Evolutionary conservation across 768 basidiomycete species (phyloP).

Genomic region (Pulveroboletus frians): DNA sequence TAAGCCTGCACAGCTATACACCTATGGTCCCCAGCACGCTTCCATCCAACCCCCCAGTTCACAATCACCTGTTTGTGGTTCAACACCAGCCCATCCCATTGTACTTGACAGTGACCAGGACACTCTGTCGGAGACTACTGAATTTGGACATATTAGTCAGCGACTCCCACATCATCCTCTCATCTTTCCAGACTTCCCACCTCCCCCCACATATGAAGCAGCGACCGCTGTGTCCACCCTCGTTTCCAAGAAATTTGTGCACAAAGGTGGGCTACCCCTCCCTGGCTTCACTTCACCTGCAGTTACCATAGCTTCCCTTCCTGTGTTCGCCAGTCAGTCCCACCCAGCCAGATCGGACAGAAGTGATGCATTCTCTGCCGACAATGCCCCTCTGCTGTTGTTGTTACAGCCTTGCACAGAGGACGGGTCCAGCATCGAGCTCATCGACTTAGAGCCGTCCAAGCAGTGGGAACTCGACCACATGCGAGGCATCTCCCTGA

Average conservation of each 20-base stretch:
- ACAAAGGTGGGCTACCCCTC: conserved; percentile 24
- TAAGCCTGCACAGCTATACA: conserved; percentile 41
- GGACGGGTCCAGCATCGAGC: conserved; percentile 47
- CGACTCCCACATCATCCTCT: too few species aligned
- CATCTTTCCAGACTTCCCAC: conserved; percentile 54
- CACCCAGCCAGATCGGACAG: conserved; percentile 17
- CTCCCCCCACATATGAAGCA: conserved; percentile 69
- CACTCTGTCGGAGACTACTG: too few species aligned
- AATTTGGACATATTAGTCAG: too few species aligned
- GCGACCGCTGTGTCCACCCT: conserved; percentile 40
- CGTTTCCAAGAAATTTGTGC: conserved; percentile 37
- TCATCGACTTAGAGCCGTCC: conserved; percentile 45
- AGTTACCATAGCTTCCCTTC: conserved; percentile 24
- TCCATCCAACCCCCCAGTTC: conserved; percentile 33
- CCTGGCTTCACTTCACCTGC: conserved; percentile 23
- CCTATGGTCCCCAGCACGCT: conserved; percentile 1
- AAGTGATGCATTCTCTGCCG: conserved; percentile 20
- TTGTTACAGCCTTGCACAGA: conserved; percentile 33
- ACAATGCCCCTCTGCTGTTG: conserved; percentile 14
- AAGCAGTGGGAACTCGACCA: conserved; percentile 43
- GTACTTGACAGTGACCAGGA: conserved; percentile 58
- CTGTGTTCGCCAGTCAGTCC: conserved; percentile 7
- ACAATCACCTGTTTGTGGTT: conserved; percentile 41
- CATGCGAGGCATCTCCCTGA: conserved; percentile 38
- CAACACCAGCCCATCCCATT: conserved; percentile 60